These are phyloP conservation scores for Diplodia mutila DNA, from an alignment of 2,329 filamentous ascomycete species.

Conservation along the genomic window DNA sequence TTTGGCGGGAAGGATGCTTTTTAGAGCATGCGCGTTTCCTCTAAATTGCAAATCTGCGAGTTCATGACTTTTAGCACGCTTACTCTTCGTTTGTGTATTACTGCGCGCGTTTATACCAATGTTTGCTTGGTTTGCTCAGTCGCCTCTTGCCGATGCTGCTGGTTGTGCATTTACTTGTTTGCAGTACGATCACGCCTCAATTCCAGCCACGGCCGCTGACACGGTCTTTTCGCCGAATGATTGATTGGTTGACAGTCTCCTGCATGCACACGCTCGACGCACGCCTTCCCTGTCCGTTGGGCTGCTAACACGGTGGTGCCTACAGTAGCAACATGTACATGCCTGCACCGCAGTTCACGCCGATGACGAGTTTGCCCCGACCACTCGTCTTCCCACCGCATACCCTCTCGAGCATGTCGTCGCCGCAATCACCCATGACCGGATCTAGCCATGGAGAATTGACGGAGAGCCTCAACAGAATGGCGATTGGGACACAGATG, in stretches of 20 bases:
- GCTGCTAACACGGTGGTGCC: conserved; percentile 21
- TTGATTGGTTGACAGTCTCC: conserved; percentile 16
- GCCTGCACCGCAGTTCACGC: conserved; percentile 20
- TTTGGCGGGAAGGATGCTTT: conserved; percentile 26
- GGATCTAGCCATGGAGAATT: conserved; percentile 12
- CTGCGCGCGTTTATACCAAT: conserved; percentile 27
- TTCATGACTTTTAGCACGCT: conserved; percentile 24
- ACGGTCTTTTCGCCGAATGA: conserved; percentile 11
- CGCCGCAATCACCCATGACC: conserved; percentile 17
- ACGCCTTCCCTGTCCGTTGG: conserved; percentile 15
- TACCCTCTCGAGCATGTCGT: conserved; percentile 10
- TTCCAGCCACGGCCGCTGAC: conserved; percentile 12
- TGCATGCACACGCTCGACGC: conserved; percentile 8
- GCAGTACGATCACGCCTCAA: conserved; percentile 18
- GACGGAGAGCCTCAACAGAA: conserved; percentile 11
- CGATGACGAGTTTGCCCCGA: conserved; percentile 11
- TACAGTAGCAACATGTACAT: conserved; percentile 26
- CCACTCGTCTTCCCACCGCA: conserved; percentile 7
- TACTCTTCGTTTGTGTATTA: conserved; percentile 27
- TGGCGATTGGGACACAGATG: conserved; percentile 2
- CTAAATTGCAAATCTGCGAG: conserved; percentile 27
- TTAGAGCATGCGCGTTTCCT: conserved; percentile 27
- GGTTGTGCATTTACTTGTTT: conserved; percentile 25
- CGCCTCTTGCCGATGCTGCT: conserved; percentile 19
- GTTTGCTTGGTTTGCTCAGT: conserved; percentile 25